Evolutionary conservation across 2,329 filamentous ascomycete genomes (phyloP), one percentile per base, ranked within the genome.

Genomic region (Aotearoamyces nothofagi): DNA sequence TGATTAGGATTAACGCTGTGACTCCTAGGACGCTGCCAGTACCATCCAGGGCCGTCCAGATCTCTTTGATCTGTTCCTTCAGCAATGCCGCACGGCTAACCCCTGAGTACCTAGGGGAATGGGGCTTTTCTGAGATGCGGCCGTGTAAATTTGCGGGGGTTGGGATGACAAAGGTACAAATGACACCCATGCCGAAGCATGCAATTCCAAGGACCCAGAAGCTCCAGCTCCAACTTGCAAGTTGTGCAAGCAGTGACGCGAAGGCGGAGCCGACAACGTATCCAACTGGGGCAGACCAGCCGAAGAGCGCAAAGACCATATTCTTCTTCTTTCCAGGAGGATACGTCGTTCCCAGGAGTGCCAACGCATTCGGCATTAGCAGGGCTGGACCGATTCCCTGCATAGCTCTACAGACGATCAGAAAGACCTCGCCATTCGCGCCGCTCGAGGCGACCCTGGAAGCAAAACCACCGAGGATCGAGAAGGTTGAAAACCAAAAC

Each of bases 341-440:
- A 11, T 63, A 55, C 19, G 55, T 63, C 15, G 53, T 56, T 0
- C 53, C 55, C 10, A 69, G 47, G 27, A 66, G 54, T 0, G 63
- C 62, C 0, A 69, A 52, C 0, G 60, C 57, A 36, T 66, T 68
- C 0, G 64, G 63, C 45, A 66, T 54, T n/a, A 67, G 44, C 10
- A 64, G 48, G 0, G 57, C 62, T 2, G 60, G 63, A 0, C 65
- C 63, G 8, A 66, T 53, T 1, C 66, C 65, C 1, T 74, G 68
- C 3, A 72, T 44, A 0, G 61, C 64, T 5, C 69, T 56, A n/a
- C 57, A 55, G 19, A 61, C 51, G 33, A 64, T 55, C 39, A 69
- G 68, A 22, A 45, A 41, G 4, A 43, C 34, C 3, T 22, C 12
- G 3, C 25, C 24, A 10, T 17, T 17, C 15, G 19, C 26, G 11